phyloP scores from a whole-genome alignment of 495 filamentous ascomycete species.

The Mycothermus thermophilus region DNA sequence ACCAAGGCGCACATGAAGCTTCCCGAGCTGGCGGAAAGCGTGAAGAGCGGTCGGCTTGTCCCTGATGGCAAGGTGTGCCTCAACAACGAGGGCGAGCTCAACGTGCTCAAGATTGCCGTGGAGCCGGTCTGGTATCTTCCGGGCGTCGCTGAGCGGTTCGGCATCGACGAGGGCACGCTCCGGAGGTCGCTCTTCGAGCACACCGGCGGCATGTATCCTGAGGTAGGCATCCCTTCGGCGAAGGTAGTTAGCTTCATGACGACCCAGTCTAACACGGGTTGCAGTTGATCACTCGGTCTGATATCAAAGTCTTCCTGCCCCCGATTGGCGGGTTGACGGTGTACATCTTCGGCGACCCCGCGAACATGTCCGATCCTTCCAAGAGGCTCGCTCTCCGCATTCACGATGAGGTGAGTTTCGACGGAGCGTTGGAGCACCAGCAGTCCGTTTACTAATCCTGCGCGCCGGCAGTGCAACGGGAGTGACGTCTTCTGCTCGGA shows the following conservation, averaged over 20 bases:
- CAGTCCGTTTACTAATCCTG: too few relatives aligned
- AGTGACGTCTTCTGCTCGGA: constrained; percentile 97
- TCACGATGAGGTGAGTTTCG: constrained; percentile 62
- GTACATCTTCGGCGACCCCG: constrained; percentile 91
- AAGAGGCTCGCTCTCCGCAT: constrained; percentile 77
- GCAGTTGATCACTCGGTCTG: constrained; percentile 72
- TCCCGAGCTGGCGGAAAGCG: constrained; percentile 81
- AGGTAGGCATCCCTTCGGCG: constrained; percentile 27
- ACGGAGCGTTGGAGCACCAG: too few relatives aligned
- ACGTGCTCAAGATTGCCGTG: constrained; percentile 92
- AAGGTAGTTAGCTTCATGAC: background rate
- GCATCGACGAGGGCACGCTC: constrained; percentile 80
- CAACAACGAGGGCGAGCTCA: constrained; percentile 68
- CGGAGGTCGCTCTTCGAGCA: constrained; percentile 85
- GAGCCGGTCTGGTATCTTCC: constrained; percentile 96
- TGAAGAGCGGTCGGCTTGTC: constrained; percentile 60
- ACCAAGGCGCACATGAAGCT: constrained; percentile 96
- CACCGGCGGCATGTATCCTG: constrained; percentile 84
- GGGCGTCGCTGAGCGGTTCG: constrained; percentile 88
- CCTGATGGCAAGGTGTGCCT: constrained; percentile 88
- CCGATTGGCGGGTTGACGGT: constrained; percentile 89
- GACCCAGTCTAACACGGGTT: background rate
- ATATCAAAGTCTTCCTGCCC: constrained; percentile 92
- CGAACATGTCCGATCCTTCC: constrained; percentile 79
- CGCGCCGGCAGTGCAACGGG: constrained; percentile 56